Base-by-base conservation (phyloP, 176 grass and related monocot species). In the Cenchrus americanus region DNA sequence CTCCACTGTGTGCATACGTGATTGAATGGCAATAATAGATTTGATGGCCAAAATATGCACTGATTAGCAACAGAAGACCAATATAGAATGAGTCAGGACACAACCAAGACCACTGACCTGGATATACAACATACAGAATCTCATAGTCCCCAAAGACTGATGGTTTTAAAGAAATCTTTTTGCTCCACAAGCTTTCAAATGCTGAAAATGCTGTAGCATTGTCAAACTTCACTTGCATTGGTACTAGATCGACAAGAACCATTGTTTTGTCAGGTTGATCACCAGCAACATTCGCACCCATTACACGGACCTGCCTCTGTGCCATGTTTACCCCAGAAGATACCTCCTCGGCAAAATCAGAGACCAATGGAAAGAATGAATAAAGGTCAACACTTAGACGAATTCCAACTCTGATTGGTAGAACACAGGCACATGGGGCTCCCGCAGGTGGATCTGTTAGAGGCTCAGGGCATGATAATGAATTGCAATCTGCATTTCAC, bases 61-160 rank as follows among this genome's bases (percentile, higher is more conserved):
- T 55, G 14, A 80, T 50, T 26, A 81, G 71, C 62, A 59, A 76
- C 59, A 65, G 40, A 66, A 86, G 42, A 74, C 15, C 13, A 87
- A 79, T 79, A 83, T 21, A 78, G 78, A 51, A 82, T 51, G 19
- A 69, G 17, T 47, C 44, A 82, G 15, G 27, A 42, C 26, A 62
- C 37, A 58, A 62, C 3, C 12, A 77, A 75, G 58, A 78, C 55
- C 41, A 40, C 87, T 57, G 13, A 99, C 93, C 97, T 99, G 93
- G 97, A 86, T 99, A 99, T 62, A 99, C 87, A 81, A 99, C 93
- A 82, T 92, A 96, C 65, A 99, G 84, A 79, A 96, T 92, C 69
- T 90, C 77, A 17, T 99, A 99, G 55, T 91, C 82, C 37, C 97
- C 93, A 87, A 94, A 99, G 66, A 69, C 77, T 65, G 89, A 90